Evolutionary conservation across 2,329 filamentous ascomycete genomes (phyloP), one percentile per base, ranked within the genome.

Genomic region (Colletotrichum simmondsii): DNA sequence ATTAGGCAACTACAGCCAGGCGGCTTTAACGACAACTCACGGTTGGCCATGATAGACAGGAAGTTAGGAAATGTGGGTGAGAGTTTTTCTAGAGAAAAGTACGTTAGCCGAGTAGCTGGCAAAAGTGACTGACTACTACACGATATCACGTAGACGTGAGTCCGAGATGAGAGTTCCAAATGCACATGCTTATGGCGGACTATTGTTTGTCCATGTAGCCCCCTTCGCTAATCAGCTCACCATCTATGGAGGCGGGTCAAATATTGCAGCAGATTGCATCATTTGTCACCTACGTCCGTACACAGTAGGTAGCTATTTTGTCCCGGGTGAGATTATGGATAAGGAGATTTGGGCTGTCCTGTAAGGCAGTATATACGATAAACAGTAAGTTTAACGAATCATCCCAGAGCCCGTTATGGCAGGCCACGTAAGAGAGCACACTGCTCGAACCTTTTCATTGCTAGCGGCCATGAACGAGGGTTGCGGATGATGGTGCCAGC

Each of bases 1-100:
- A 73, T 73, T 65, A 61, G 28, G n/a, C 46, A 42, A 52, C 37
- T 28, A 42, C 24, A 42, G 53, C 52, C 64, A 32, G 24, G 49
- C 7, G 60, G n/a, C 52, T 35, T 68, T 22, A 24, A 63, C 32
- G 65, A 54, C 28, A 22, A 5, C 14, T n/a, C 14, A 37, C 35
- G 46, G 49, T 26, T 12, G 28, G 19, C n/a, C 49, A 54, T 35
- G n/a, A 26, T 53, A 3, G 52, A 63, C n/a, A n/a, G 61, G 2
- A 53, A 54, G 30, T n/a, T 37, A 28, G 14, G 8, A 26, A 28
- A 19, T 16, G 30, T 19, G 8, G 7, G 35, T 19, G 10, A 64
- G 5, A 53, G 8, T 24, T n/a, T 10, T 24, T 49, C 4, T 19
- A 42, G 37, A 42, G 37, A 7, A 42, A 49, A 11, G 11, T 22